These are phyloP conservation scores for Marchantia polymorpha DNA, from an alignment of 225 moss, liverwort and hornwort species.

Conservation along the genomic window DNA sequence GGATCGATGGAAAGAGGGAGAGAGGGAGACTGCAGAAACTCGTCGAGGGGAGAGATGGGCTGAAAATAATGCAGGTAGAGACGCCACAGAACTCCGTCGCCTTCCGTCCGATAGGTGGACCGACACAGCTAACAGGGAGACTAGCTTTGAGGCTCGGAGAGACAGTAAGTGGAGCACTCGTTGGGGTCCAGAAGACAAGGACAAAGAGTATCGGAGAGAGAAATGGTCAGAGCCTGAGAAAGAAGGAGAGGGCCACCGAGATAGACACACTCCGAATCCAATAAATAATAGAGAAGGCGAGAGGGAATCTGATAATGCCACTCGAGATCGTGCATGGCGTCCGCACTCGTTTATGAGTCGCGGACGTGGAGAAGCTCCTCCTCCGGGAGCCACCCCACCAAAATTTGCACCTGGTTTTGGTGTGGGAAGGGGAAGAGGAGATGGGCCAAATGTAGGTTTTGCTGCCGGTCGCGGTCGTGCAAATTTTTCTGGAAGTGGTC, in stretches of 20 bases:
- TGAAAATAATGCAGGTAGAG: conserved; percentile 51
- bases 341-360: conserved; percentile 56
- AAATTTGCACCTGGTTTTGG: conserved; percentile 81
- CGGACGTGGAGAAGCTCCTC: conserved; percentile 55
- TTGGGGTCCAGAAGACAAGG: conserved; percentile 69
- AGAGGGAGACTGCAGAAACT: conserved; percentile 46
- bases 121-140: conserved; percentile 49
- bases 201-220: conserved; percentile 54
- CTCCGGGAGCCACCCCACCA: conserved; percentile 48
- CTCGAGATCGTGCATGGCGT: conserved; percentile 56
- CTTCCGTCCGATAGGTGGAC: conserved; percentile 56
- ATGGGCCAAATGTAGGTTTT: conserved; percentile 79
- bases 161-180: conserved; percentile 66
- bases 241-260: conserved; percentile 47
- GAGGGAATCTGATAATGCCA: conserved; percentile 43
- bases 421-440: conserved; percentile 94
- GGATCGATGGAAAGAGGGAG: conserved; percentile 64
- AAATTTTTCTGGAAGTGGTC: conserved; percentile 69
- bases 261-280: conserved; percentile 40
- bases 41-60: conserved; percentile 52
- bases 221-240: conserved; percentile 57
- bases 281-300: conserved; percentile 43
- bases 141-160: conserved; percentile 53
- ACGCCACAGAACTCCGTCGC: conserved; percentile 45
- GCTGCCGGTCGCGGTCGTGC: conserved; percentile 91